Percentiles rank a stretch among this genome's conserved stretches.
These are phyloP conservation scores for Tuctoria greenei DNA, from an alignment of 176 grass and related monocot genomes.

Conservation along the genomic window DNA sequence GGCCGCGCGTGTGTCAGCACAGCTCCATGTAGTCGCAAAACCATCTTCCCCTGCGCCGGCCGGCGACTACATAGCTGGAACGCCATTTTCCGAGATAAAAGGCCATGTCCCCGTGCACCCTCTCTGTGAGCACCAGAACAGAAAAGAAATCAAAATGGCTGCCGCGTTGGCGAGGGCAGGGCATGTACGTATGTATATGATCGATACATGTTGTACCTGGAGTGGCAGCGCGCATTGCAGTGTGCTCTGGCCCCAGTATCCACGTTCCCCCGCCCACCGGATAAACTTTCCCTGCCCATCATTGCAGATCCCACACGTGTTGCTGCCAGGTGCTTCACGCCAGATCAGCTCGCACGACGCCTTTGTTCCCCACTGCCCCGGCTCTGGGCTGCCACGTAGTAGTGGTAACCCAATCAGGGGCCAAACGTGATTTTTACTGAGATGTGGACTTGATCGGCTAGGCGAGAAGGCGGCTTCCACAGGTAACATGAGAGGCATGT, in stretches of 20 bases:
- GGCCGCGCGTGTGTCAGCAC: not conserved
- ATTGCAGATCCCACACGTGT: constrained; percentile 33
- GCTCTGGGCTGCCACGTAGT: too few relatives aligned
- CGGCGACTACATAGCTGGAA: constrained; percentile 28
- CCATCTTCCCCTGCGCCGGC: not conserved
- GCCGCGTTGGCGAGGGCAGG: not conserved
- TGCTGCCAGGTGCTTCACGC: constrained; percentile 10
- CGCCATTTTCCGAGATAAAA: constrained; percentile 19
- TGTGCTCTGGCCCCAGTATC: not conserved
- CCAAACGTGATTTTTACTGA: too few relatives aligned
- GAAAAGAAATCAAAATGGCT: not conserved
- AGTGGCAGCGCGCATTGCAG: not conserved
- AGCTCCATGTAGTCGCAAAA: too few relatives aligned
- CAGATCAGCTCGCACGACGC: not conserved
- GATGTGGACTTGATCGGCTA: too few relatives aligned
- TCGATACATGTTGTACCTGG: not conserved
- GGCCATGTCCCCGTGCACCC: not conserved
- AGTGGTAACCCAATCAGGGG: too few relatives aligned
- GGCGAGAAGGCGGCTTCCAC: too few relatives aligned
- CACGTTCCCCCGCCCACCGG: constrained; percentile 22
- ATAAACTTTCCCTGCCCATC: constrained; percentile 8
- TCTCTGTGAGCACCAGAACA: not conserved
- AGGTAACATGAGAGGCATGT: not conserved
- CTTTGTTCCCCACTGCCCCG: not conserved
- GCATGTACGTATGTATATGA: too few relatives aligned